Evolutionary conservation across 1,139 yeast species (phyloP).

Genomic region (Saccharomyces hybrid): DNA sequence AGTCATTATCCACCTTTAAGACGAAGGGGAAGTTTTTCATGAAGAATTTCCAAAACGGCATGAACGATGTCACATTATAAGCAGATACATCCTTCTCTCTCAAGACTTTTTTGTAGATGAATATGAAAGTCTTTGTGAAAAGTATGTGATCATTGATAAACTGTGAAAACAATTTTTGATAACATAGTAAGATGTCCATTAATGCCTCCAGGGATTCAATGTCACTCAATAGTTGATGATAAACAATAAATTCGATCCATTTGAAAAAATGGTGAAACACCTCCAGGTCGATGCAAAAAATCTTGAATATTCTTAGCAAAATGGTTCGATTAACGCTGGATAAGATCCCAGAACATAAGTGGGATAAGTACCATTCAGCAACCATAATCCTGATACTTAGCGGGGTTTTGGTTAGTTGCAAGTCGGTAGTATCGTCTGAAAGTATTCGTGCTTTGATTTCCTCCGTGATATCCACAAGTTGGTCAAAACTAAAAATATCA

Average conservation of each 20-base stretch:
- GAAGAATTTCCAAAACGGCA: conserved; percentile 32
- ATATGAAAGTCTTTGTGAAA: conserved; percentile 29
- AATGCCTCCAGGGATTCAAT: conserved; percentile 25
- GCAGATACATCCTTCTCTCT: conserved; percentile 19
- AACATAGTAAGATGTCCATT: conserved; percentile 26
- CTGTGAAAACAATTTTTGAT: conserved; percentile 27
- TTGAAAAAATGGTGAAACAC: conserved; percentile 28
- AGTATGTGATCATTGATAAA: conserved; percentile 30
- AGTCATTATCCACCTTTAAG: conserved; percentile 24
- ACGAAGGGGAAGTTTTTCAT: conserved; percentile 26
- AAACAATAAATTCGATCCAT: conserved; percentile 31
- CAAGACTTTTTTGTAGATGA: conserved; percentile 23
- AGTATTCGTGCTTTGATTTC: conserved; percentile 15
- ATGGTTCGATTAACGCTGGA: conserved; percentile 14
- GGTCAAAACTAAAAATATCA: conserved; percentile 25
- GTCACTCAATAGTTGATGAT: conserved; percentile 27
- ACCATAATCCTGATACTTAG: conserved; percentile 25
- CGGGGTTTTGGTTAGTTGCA: conserved; percentile 13
- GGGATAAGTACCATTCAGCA: conserved; percentile 30
- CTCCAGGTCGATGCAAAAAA: conserved; percentile 23
- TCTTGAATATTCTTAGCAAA: conserved; percentile 19
- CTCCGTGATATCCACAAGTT: conserved; percentile 17
- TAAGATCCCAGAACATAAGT: conserved; percentile 21
- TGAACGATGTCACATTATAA: conserved; percentile 22
- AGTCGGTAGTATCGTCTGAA: conserved; percentile 2